phyloP scores from a whole-genome alignment of 1,284 basidiomycete genomes.

The Cryptococcus sp. region DNA sequence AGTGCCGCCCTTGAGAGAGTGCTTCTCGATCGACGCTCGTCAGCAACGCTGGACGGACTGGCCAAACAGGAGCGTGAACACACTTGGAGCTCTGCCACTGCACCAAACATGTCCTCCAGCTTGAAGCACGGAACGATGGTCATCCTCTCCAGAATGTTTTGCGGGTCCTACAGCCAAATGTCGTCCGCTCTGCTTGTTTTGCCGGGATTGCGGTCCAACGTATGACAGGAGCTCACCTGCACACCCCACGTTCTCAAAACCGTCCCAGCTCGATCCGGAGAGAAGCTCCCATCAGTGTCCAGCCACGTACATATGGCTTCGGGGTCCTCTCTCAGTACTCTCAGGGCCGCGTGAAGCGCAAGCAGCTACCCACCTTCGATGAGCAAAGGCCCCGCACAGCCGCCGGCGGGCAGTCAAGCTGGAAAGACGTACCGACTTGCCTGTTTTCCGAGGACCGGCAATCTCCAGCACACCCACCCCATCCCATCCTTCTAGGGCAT shows the following conservation, averaged over 20 bases:
- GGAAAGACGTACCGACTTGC: constrained; percentile 39
- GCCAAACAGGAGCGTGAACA: neutral
- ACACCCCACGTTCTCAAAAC: constrained; percentile 27
- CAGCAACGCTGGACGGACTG: neutral
- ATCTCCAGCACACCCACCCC: constrained; percentile 39
- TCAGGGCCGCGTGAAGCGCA: constrained; percentile 38
- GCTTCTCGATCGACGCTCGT: neutral
- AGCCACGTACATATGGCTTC: constrained; percentile 39
- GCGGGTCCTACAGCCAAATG: constrained; percentile 13
- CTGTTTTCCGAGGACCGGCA: constrained; percentile 37
- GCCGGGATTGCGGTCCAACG: neutral
- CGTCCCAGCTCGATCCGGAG: constrained; percentile 30
- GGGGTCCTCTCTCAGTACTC: constrained; percentile 22
- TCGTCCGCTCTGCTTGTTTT: neutral
- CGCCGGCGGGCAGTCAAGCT: neutral
- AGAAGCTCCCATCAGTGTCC: constrained; percentile 45
- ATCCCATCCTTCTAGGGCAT: constrained; percentile 26
- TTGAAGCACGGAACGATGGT: constrained; percentile 33
- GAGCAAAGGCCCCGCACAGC: neutral
- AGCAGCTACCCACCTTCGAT: constrained; percentile 28
- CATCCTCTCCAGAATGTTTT: constrained; percentile 30
- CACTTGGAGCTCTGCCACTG: neutral
- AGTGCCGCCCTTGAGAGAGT: too few relatives aligned
- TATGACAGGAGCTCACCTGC: constrained; percentile 23
- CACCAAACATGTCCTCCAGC: constrained; percentile 24